Conservation (phyloP, 345 rosid genomes). For the Isatis tinctoria region DNA sequence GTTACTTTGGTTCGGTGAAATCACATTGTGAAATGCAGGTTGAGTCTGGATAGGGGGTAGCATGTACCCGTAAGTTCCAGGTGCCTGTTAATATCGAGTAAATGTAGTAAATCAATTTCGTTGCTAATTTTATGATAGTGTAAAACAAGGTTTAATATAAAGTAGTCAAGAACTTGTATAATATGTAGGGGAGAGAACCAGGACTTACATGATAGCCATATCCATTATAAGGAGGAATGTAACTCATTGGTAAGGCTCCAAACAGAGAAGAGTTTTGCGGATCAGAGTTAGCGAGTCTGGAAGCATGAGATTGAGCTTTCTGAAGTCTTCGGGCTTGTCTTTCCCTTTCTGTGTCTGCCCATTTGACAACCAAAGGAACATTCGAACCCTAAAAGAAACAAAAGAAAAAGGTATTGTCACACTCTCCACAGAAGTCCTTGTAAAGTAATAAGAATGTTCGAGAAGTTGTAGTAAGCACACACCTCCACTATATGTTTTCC, state of each 20-base stretch:
- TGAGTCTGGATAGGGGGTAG: conserved; percentile 85
- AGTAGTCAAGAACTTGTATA: background rate
- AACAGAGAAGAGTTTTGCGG: conserved; percentile 73
- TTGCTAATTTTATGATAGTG: background rate
- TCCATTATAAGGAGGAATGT: conserved; percentile 74
- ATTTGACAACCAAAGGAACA: conserved; percentile 96
- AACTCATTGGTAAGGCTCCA: conserved; percentile 88
- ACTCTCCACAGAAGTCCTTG: background rate
- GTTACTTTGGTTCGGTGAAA: conserved; percentile 68
- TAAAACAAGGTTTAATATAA: no score
- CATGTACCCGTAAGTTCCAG: conserved; percentile 87
- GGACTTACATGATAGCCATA: conserved; percentile 83
- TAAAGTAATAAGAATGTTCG: background rate
- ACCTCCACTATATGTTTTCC: conserved; percentile 99
- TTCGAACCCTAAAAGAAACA: conserved; percentile 69
- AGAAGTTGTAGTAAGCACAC: conserved; percentile 22
- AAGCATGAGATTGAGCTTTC: conserved; percentile 68
- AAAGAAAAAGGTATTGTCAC: conserved; percentile 7
- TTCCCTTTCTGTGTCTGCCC: conserved; percentile 99
- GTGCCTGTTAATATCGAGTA: conserved; percentile 50
- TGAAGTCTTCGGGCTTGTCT: conserved; percentile 86
- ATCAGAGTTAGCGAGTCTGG: conserved; percentile 50
- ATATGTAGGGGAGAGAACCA: background rate
- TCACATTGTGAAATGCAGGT: conserved; percentile 54
- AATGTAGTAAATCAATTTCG: background rate